Base-by-base conservation (phyloP, 164 flowering plant genomes). In the Umbilicus rupestris region DNA sequence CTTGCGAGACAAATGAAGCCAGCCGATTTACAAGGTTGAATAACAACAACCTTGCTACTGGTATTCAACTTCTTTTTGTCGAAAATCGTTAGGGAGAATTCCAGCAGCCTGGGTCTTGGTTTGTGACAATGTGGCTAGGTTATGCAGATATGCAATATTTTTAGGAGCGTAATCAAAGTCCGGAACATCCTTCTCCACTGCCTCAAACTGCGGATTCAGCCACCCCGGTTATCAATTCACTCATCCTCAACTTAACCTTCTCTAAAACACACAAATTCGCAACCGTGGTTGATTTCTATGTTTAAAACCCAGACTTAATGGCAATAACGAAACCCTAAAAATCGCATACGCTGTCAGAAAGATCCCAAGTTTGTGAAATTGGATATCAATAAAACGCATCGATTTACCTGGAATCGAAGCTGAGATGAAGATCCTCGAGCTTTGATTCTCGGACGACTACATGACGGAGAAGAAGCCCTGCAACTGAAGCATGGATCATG, bases 121-220 rank as follows among this genome's bases (percentile, higher is more conserved):
- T 70, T 89, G 89, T 15, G 97, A 89, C 28, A 80, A 55, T 12
- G 87, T 77, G 52, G 85, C 85, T 10, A 90, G 78, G 35, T 81
- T 80, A 75, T 93, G 87, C 29, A 93, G 71, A 77, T 90, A 83
- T 1, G 88, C 80, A 33, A 90, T 76, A 70, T 85, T 86, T n/a
- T 84, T 80, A 66, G 89, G 85, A 5, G 97, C 90, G 81, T 82
- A 87, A 64, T 90, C 97, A 60, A 90, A 94, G 0, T 83, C 90
- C 2, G 98, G 97, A 2, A 89, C 92, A 3, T 84, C 92, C 71
- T 84, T 90, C 7, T 92, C 98, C 3, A 74, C 88, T 0, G 85
- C 83, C n/a, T 82, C 94, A 66, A 93, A 93, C 67, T 87, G 94
- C 2, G 7, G 78, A 24, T 47, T 79, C 84, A n/a, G 31, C 19